These are phyloP conservation scores for Cutaneotrichosporon cutaneum DNA, from an alignment of 1,284 basidiomycete genomes.

Conservation along the genomic window DNA sequence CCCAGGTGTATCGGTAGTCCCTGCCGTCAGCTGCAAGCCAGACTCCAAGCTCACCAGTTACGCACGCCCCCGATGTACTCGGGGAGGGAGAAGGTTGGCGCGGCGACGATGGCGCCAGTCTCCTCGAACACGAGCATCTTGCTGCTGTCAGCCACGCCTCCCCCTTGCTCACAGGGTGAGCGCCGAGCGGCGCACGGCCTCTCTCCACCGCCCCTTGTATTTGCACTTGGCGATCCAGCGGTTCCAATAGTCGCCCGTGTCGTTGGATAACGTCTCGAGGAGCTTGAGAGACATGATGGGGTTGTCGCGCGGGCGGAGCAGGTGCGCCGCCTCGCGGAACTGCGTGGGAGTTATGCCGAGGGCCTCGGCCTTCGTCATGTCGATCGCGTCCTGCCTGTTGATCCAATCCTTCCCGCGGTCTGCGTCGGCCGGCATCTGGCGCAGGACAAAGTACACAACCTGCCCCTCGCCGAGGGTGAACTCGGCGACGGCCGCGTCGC, in stretches of 20 bases:
- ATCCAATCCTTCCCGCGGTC: constrained; percentile 7
- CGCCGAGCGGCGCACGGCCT: constrained; percentile 81
- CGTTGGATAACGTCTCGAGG: constrained; percentile 34
- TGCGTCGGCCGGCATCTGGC: constrained; percentile 55
- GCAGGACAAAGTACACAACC: constrained; percentile 75
- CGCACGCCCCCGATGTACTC: constrained; percentile 83
- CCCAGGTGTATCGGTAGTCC: constrained; percentile 57
- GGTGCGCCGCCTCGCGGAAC: constrained; percentile 58
- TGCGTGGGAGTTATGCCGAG: constrained; percentile 59
- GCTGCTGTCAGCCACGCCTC: constrained; percentile 21
- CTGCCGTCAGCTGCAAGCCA: constrained; percentile 14
- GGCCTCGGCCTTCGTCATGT: constrained; percentile 14
- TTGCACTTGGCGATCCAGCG: constrained; percentile 68
- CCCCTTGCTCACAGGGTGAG: constrained; percentile 58
- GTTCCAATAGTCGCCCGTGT: constrained; percentile 83
- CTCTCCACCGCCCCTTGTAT: constrained; percentile 90
- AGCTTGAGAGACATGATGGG: constrained; percentile 60
- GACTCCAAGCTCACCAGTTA: constrained; percentile 62
- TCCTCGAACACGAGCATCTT: constrained; percentile 55
- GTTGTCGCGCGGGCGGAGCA: constrained; percentile 60
- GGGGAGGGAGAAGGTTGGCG: constrained; percentile 87
- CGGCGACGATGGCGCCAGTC: constrained; percentile 76
- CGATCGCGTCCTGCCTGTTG: neutral
- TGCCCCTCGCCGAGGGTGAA: constrained; percentile 76
- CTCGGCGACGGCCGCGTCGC: constrained; percentile 38